Evolutionary conservation across 345 rosid species (phyloP).

Genomic region (Hibiscus syriacus): DNA sequence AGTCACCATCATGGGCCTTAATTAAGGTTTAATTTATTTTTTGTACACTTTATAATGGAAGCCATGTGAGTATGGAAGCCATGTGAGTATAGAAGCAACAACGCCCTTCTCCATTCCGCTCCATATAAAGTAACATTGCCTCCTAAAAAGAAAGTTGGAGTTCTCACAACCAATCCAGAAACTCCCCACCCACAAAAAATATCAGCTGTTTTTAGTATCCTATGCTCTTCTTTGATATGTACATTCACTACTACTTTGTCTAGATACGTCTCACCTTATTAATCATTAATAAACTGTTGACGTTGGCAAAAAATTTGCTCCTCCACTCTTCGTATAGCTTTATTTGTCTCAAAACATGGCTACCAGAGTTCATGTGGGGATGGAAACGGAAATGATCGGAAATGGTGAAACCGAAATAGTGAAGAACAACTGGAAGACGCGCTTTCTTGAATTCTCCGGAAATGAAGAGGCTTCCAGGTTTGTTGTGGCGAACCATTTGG

Average conservation of each 20-base stretch:
- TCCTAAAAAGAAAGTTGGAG: slow-evolving; percentile 9
- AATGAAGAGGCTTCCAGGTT: slow-evolving; percentile 25
- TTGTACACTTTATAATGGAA: slow-evolving; percentile 15
- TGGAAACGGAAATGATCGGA: slow-evolving; percentile 16
- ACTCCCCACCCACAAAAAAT: slow-evolving; percentile 1
- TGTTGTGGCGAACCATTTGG: slow-evolving; percentile 30
- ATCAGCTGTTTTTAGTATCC: not conserved
- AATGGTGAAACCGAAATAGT: not conserved
- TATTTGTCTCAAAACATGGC: slow-evolving; percentile 13
- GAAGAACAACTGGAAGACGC: slow-evolving; percentile 20
- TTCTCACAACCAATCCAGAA: slow-evolving; percentile 4
- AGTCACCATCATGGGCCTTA: not conserved
- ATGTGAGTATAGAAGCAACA: slow-evolving; percentile 5
- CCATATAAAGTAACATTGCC: not conserved
- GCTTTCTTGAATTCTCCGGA: slow-evolving; percentile 12
- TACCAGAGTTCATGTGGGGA: slow-evolving; percentile 34
- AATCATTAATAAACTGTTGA: no score
- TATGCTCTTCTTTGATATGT: not conserved
- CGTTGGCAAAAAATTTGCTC: not conserved
- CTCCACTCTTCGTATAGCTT: not conserved
- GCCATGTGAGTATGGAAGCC: no score
- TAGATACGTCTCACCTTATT: not conserved
- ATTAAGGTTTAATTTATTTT: not conserved
- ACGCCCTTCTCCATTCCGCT: not conserved
- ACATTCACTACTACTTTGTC: not conserved